phyloP scores from a whole-genome alignment of 768 basidiomycete genomes.

The Pleurotus djamor region DNA sequence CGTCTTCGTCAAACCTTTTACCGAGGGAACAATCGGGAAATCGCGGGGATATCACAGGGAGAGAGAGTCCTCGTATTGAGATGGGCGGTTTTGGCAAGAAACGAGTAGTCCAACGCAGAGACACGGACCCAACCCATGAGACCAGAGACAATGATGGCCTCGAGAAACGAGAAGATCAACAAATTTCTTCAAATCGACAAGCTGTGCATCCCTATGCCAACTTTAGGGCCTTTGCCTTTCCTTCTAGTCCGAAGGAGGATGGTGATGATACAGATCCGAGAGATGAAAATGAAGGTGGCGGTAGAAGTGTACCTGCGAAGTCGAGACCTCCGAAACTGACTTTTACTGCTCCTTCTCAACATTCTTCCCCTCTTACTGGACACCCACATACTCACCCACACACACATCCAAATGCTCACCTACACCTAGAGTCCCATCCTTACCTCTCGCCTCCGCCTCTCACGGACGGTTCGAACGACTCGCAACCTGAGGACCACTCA shows the following conservation, averaged over 20 bases:
- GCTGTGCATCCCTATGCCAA: conserved; percentile 8
- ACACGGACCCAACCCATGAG: too few species aligned
- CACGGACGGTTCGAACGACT: too few species aligned
- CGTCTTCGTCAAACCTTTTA: too few species aligned
- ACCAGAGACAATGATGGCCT: not conserved
- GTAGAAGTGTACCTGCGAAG: not conserved
- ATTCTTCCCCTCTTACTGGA: not conserved
- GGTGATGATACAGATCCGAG: conserved; percentile 2
- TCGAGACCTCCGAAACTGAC: conserved; percentile 4
- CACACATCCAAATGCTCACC: not conserved
- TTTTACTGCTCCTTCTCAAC: conserved; percentile 5
- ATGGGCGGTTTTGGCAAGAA: conserved; percentile 4
- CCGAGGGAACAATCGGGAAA: too few species aligned
- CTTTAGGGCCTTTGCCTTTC: conserved; percentile 1
- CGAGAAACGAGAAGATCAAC: not conserved
- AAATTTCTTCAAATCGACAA: not conserved
- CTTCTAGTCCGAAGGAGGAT: not conserved
- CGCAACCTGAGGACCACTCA: not conserved
- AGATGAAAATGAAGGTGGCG: not conserved
- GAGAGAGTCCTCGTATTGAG: not conserved
- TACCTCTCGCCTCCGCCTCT: conserved; percentile 11
- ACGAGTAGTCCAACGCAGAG: not conserved
- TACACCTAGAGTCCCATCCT: conserved; percentile 10
- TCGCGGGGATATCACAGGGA: not conserved
- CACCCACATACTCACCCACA: not conserved